phyloP scores from a whole-genome alignment of 2,329 filamentous ascomycete genomes.

The Calonectria leucothoes region DNA sequence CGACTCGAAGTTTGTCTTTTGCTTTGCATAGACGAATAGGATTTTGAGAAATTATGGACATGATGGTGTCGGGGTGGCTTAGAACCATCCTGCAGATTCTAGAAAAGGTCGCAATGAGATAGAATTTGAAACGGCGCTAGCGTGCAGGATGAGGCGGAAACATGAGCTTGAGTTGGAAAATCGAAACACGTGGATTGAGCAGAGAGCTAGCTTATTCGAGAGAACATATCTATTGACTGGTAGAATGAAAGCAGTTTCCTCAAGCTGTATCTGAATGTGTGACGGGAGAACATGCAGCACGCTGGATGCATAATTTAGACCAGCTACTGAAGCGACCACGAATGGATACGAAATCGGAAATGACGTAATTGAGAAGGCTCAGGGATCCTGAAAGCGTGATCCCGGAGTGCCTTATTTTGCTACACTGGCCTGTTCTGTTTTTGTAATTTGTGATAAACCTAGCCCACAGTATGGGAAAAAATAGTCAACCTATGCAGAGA shows the following conservation, averaged over 20 bases:
- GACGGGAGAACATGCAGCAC: not conserved
- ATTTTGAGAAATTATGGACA: not conserved
- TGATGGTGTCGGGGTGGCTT: not conserved
- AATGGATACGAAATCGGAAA: not conserved
- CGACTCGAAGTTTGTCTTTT: not conserved
- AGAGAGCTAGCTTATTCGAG: not conserved
- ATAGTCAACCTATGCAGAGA: too few species aligned
- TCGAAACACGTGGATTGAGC: not conserved
- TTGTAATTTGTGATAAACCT: not conserved
- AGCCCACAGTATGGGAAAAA: too few species aligned
- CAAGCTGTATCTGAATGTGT: not conserved
- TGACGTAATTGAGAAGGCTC: not conserved
- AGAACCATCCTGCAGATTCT: not conserved
- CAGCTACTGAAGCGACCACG: not conserved
- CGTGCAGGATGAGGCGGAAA: not conserved
- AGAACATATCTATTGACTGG: not conserved
- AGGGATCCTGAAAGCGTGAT: not conserved
- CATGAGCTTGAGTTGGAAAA: not conserved
- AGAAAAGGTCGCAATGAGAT: not conserved
- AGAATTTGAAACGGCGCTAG: not conserved
- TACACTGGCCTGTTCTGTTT: not conserved
- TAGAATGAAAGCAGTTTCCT: not conserved
- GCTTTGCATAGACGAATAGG: not conserved
- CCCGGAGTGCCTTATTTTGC: not conserved
- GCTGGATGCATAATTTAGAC: not conserved